Percentiles rank a stretch among this genome's conserved stretches.
Evolutionary conservation across 2,329 filamentous ascomycete species (phyloP).

Genomic region (Trichothecium roseum): DNA sequence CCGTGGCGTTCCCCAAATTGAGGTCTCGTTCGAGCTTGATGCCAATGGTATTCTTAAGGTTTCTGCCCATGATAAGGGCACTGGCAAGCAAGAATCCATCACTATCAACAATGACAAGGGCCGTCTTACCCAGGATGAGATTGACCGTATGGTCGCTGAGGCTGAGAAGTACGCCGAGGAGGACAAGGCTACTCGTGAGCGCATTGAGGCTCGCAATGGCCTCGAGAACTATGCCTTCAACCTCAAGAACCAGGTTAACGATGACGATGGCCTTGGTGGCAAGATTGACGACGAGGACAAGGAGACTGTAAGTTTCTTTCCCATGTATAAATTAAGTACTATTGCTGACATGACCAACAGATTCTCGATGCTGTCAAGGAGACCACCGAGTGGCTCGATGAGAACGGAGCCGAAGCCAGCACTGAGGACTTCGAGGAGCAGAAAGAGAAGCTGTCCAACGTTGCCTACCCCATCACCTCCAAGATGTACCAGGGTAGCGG

Average conservation of each 20-base stretch:
- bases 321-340: conserved; percentile 2
- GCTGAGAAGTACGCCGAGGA: conserved; percentile 98
- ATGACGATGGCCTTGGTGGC: conserved; percentile 91
- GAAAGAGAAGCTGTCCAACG: conserved; percentile 96
- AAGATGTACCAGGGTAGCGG: conserved; percentile 74
- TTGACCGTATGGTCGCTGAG: conserved; percentile 97
- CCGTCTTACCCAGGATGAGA: conserved; percentile 90
- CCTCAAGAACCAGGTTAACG: conserved; percentile 98
- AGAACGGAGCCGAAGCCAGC: conserved; percentile 76
- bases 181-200: conserved; percentile 95
- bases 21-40: conserved; percentile 95
- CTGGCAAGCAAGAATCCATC: conserved; percentile 93
- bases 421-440: conserved; percentile 98
- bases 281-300: conserved; percentile 99
- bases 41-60: conserved; percentile 98
- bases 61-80: conserved; percentile 92
- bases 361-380: conserved; percentile 96
- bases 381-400: conserved; percentile 90
- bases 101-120: conserved; percentile 99
- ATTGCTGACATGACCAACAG: conserved; percentile 34
- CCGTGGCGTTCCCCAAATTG: conserved; percentile 94
- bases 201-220: conserved; percentile 91
- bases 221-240: conserved; percentile 99
- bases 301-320: conserved; percentile 63
- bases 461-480: conserved; percentile 97